Conservation (phyloP, 176 grass and related monocot species). For the Neostapfia colusana region DNA sequence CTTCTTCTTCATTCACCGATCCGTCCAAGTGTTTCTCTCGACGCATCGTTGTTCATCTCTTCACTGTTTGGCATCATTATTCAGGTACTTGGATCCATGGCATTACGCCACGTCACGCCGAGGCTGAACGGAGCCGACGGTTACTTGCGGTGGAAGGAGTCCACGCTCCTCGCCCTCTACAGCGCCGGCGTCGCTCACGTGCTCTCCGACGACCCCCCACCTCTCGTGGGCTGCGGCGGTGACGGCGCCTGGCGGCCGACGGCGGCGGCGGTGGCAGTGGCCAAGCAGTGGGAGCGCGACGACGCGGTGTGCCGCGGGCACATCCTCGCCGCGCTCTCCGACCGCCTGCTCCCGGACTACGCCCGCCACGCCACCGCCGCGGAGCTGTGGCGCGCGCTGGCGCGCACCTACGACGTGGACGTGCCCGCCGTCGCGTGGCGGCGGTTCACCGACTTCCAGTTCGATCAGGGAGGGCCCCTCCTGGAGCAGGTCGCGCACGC, state of each 20-base stretch:
- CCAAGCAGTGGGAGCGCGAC: slow-evolving; percentile 24
- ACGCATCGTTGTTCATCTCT: neutral
- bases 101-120: neutral
- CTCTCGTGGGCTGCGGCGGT: neutral
- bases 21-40: neutral
- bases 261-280: neutral
- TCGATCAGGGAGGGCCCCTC: slow-evolving; percentile 2
- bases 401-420: neutral
- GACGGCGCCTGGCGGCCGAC: no score
- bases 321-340: slow-evolving; percentile 36
- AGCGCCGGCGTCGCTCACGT: slow-evolving; percentile 20
- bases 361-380: slow-evolving; percentile 14
- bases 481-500: slow-evolving; percentile 23
- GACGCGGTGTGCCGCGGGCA: slow-evolving; percentile 46
- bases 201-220: neutral
- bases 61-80: no score
- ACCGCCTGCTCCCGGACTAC: slow-evolving; percentile 39
- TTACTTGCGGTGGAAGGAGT: slow-evolving; percentile 46
- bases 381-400: slow-evolving; percentile 39
- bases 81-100: neutral
- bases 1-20: neutral
- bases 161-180: slow-evolving; percentile 33
- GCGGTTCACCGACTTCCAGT: neutral
- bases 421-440: neutral
- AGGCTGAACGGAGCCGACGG: slow-evolving; percentile 10